A percentile compares a stretch with the other conserved stretches of the same genome.
phyloP scores from a whole-genome alignment of 2,329 filamentous ascomycete species.

The Microsporum canis region DNA sequence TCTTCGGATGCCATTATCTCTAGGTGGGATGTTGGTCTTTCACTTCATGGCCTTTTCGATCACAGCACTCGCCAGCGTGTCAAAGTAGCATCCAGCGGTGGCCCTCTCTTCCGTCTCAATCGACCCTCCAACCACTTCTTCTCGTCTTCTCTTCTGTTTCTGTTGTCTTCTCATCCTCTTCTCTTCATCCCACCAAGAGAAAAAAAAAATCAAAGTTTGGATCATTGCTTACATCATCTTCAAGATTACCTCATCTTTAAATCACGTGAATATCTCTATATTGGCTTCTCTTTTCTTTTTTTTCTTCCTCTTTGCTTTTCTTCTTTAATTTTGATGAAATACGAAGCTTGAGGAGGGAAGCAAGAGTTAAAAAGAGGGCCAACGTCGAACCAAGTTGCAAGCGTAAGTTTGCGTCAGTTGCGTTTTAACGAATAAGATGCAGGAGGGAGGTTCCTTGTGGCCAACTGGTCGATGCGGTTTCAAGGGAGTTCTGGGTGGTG shows the following conservation, averaged over 20 bases:
- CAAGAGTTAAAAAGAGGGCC: no score
- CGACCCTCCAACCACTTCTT: no score
- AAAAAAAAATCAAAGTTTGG: background rate
- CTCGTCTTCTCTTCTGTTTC: background rate
- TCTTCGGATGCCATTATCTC: slow-evolving; percentile 17
- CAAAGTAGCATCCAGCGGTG: background rate
- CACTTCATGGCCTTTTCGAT: background rate
- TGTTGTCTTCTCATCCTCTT: no score
- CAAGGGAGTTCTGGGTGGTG: background rate
- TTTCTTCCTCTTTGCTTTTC: no score
- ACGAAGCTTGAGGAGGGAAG: no score
- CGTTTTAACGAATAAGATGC: no score
- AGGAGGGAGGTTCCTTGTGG: background rate
- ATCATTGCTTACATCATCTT: background rate
- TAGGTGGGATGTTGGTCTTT: background rate
- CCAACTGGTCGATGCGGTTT: background rate
- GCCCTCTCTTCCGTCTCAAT: no score
- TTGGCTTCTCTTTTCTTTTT: no score
- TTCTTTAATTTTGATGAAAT: no score
- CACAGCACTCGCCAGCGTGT: background rate
- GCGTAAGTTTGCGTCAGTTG: no score
- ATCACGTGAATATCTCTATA: background rate
- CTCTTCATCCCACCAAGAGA: background rate
- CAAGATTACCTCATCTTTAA: background rate
- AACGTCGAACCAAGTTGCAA: no score